Evolutionary conservation across 2,329 filamentous ascomycete genomes (phyloP).

Genomic region (Verticillium isaacii): DNA sequence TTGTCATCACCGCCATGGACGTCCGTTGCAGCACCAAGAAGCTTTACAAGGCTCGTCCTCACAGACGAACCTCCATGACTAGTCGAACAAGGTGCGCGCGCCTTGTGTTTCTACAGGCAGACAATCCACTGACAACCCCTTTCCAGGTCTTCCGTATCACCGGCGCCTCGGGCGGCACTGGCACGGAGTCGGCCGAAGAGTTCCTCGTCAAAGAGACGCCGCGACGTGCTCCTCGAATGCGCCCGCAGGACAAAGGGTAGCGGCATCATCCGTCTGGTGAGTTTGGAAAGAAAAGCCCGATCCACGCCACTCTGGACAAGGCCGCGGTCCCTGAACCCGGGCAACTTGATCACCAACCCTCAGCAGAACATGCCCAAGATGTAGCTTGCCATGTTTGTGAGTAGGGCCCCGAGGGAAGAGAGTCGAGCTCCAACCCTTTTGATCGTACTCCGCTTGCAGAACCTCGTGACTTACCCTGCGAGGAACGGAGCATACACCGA

Average conservation of each 20-base stretch:
- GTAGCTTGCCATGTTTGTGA: neutral
- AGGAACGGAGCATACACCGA: too few species aligned
- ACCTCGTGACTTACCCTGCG: too few species aligned
- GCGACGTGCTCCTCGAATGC: slow-evolving; percentile 31
- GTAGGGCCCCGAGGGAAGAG: neutral
- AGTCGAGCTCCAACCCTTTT: too few species aligned
- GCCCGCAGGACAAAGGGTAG: slow-evolving; percentile 15
- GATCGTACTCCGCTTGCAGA: too few species aligned
- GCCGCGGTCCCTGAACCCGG: slow-evolving; percentile 2
- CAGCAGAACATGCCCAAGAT: slow-evolving; percentile 3
- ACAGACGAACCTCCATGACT: too few species aligned
- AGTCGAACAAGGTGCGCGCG: too few species aligned
- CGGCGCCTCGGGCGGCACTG: slow-evolving; percentile 23
- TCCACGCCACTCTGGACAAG: too few species aligned
- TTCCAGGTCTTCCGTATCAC: slow-evolving; percentile 35
- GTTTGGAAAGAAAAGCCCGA: neutral
- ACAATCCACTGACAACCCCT: too few species aligned
- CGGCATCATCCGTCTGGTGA: neutral
- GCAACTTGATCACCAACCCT: slow-evolving; percentile 6
- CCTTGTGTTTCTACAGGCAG: too few species aligned
- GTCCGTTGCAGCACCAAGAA: too few species aligned
- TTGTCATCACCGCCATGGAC: too few species aligned
- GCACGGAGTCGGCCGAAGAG: slow-evolving; percentile 27
- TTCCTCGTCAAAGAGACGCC: slow-evolving; percentile 19
- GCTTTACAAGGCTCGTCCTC: too few species aligned